These are phyloP conservation scores for Thielaviopsis punctulata DNA, from an alignment of 2,329 filamentous ascomycete genomes.

Conservation along the genomic window DNA sequence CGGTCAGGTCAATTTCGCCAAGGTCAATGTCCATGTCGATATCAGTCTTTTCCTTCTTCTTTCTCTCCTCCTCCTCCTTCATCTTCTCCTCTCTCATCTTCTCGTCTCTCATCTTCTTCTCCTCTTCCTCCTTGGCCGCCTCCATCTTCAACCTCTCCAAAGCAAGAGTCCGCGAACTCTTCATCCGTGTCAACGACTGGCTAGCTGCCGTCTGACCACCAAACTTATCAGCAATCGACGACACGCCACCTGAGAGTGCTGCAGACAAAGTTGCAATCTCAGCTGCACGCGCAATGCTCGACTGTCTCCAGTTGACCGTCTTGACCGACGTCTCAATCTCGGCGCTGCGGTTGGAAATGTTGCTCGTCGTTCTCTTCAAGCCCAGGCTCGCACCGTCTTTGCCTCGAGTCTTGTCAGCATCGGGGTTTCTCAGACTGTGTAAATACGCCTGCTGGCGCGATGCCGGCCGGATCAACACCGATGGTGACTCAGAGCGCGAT, in stretches of 20 bases:
- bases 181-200: neutral
- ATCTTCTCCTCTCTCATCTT: neutral
- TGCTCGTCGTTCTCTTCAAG: neutral
- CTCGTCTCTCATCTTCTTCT: neutral
- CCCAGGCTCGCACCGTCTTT: neutral
- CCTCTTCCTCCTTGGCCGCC: neutral
- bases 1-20: neutral
- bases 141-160: conserved; percentile 2
- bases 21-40: neutral
- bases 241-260: conserved; percentile 18
- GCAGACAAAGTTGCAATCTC: conserved; percentile 16
- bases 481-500: neutral
- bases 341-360: conserved; percentile 5
- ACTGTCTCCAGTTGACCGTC: conserved; percentile 3
- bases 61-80: neutral
- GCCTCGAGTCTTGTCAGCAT: neutral
- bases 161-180: neutral
- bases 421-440: conserved; percentile 4
- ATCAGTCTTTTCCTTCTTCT: neutral
- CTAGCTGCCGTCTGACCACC: conserved; percentile 13
- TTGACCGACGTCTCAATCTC: conserved; percentile 8
- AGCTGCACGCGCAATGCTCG: conserved; percentile 2
- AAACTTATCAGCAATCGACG: conserved; percentile 21
- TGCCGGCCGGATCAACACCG: conserved; percentile 1
- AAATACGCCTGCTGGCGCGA: conserved; percentile 5